phyloP scores from a whole-genome alignment of 192 early-diverging fungal genomes.

The Backusella macrospora region DNA sequence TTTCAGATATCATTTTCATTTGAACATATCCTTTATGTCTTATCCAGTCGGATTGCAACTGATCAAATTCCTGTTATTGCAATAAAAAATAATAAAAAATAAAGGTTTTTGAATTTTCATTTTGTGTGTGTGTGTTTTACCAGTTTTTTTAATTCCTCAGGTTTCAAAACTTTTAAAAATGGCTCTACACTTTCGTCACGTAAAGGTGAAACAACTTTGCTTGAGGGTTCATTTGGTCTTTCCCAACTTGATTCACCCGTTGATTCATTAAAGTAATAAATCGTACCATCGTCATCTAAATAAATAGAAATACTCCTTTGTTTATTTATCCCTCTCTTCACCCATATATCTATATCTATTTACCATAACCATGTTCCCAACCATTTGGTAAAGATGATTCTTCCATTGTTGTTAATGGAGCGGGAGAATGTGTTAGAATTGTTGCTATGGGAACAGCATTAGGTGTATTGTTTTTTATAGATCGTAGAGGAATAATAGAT shows the following conservation, averaged over 20 bases:
- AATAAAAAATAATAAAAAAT: not conserved
- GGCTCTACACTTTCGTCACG: not conserved
- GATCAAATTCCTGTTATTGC: slow-evolving; percentile 43
- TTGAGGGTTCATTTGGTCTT: slow-evolving; percentile 20
- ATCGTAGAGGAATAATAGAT: not conserved
- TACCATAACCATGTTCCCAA: slow-evolving; percentile 52
- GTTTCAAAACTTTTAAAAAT: slow-evolving; percentile 8
- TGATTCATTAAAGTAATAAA: slow-evolving; percentile 57
- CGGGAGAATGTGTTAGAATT: not conserved
- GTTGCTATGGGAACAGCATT: not conserved
- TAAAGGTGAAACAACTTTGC: not conserved
- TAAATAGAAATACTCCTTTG: not conserved
- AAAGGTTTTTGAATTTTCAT: no score
- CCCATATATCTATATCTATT: not conserved
- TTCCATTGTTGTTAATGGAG: not conserved
- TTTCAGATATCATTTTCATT: slow-evolving; percentile 49
- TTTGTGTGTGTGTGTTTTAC: not conserved
- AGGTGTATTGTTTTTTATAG: not conserved
- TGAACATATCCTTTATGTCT: slow-evolving; percentile 47
- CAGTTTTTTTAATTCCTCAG: slow-evolving; percentile 33
- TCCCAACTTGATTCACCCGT: slow-evolving; percentile 58
- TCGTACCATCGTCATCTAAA: slow-evolving; percentile 49
- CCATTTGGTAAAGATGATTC: slow-evolving; percentile 42
- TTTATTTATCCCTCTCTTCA: not conserved
- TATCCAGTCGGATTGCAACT: slow-evolving; percentile 42